A percentile compares a stretch with the other conserved stretches of the same genome.
phyloP scores from a whole-genome alignment of 1,284 basidiomycete genomes.

The Pascua guehoae region DNA sequence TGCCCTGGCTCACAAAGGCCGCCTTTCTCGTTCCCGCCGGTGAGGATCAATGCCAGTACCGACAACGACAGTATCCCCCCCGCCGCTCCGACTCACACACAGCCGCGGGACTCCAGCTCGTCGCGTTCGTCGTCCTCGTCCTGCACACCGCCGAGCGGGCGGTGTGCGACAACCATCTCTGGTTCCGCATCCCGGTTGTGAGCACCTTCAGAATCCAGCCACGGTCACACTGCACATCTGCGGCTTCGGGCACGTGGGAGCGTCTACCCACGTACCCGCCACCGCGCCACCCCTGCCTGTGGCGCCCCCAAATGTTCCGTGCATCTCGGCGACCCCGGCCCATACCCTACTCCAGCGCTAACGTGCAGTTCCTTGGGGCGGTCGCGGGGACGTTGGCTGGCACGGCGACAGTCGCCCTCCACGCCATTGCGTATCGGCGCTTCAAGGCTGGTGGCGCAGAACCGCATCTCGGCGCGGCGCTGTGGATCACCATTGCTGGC shows the following conservation, averaged over 20 bases:
- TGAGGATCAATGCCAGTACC: no score
- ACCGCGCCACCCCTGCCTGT: constrained; percentile 1
- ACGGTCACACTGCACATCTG: constrained; percentile 20
- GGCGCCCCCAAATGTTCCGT: not conserved
- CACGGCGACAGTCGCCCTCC: no score
- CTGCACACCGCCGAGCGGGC: constrained; percentile 13
- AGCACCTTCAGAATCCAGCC: constrained; percentile 4
- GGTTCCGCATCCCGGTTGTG: constrained; percentile 27
- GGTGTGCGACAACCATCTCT: constrained; percentile 30
- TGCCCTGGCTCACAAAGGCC: no score
- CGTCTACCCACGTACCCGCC: no score
- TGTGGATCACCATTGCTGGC: constrained; percentile 29
- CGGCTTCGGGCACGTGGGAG: not conserved
- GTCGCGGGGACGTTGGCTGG: not conserved
- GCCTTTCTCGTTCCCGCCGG: no score
- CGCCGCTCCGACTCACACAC: not conserved
- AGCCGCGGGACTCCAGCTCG: constrained; percentile 27
- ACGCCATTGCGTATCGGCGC: no score
- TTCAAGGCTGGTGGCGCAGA: no score
- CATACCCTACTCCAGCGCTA: not conserved
- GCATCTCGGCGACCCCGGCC: not conserved
- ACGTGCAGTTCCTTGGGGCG: not conserved
- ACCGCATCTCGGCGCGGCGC: constrained; percentile 20
- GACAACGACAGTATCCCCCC: not conserved
- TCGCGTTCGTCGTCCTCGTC: constrained; percentile 26